Percentiles rank a stretch among this genome's conserved stretches.
These are phyloP conservation scores for Clonostachys solani DNA, from an alignment of 2,329 filamentous ascomycete species.

Conservation along the genomic window DNA sequence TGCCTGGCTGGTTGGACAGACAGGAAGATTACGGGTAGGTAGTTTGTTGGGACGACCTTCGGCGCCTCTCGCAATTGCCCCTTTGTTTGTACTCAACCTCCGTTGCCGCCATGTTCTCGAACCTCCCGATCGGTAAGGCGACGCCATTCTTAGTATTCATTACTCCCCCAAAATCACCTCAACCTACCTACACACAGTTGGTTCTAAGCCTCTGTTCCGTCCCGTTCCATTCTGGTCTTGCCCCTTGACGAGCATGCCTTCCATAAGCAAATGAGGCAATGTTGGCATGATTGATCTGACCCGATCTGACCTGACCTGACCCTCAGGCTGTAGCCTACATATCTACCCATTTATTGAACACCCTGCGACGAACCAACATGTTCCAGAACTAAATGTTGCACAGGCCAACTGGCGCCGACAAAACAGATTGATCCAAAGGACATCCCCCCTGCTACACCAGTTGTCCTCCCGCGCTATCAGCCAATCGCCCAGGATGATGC, in stretches of 20 bases:
- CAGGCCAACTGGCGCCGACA: conserved; percentile 19
- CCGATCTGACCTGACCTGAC: not conserved
- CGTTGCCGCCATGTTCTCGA: conserved; percentile 3
- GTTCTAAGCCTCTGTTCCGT: not conserved
- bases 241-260: not conserved
- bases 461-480: conserved; percentile 44
- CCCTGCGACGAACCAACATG: conserved; percentile 1
- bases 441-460: conserved; percentile 51
- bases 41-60: no score
- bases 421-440: conserved; percentile 38
- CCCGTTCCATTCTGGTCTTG: not conserved
- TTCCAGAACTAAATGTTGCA: conserved; percentile 8
- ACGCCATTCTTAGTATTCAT: not conserved
- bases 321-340: not conserved
- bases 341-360: not conserved
- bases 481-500: conserved; percentile 26
- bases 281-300: not conserved
- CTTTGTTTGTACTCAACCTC: no score
- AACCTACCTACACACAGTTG: not conserved
- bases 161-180: not conserved
- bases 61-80: no score
- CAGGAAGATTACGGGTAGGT: no score
- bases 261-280: not conserved
- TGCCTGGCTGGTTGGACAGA: no score
- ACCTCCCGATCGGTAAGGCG: conserved; percentile 3